Conservation (phyloP, 2,329 filamentous ascomycete genomes). For the Cytospora mali region DNA sequence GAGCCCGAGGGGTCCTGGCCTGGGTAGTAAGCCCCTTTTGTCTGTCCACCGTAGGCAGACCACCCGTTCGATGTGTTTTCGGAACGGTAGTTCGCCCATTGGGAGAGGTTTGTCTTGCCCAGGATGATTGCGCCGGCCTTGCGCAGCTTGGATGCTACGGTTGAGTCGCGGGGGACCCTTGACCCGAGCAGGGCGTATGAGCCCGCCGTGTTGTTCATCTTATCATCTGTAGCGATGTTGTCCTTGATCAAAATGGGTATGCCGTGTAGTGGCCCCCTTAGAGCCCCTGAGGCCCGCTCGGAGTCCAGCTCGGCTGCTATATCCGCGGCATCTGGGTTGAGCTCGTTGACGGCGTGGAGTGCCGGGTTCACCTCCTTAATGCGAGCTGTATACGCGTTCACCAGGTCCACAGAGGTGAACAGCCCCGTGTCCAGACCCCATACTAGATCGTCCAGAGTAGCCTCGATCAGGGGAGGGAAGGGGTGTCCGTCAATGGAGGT, state of each 20-base stretch:
- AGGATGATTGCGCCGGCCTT: constrained; percentile 38
- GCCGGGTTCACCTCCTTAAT: constrained; percentile 40
- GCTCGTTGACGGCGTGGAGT: constrained; percentile 39
- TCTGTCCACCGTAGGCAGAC: constrained; percentile 65
- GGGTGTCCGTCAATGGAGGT: background rate
- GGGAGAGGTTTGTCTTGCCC: constrained; percentile 65
- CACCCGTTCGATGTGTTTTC: constrained; percentile 63
- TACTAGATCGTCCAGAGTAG: constrained; percentile 39
- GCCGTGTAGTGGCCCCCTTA: constrained; percentile 57
- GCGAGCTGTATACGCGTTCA: constrained; percentile 34
- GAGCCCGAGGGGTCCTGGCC: constrained; percentile 63
- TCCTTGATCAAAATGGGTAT: constrained; percentile 68
- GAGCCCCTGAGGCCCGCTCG: constrained; percentile 31
- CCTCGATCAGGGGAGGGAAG: constrained; percentile 41
- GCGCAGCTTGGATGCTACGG: constrained; percentile 58
- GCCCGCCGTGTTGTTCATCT: constrained; percentile 65
- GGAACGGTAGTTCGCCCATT: constrained; percentile 67
- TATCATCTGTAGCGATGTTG: constrained; percentile 65
- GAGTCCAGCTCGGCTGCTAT: constrained; percentile 43
- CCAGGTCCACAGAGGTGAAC: constrained; percentile 43
- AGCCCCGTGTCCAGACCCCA: constrained; percentile 36
- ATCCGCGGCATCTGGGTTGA: constrained; percentile 43
- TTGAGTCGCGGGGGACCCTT: constrained; percentile 58
- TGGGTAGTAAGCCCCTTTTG: constrained; percentile 61
- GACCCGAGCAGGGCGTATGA: constrained; percentile 65